Evolutionary conservation across 345 rosid genomes (phyloP), one percentile per base, ranked within the genome.

Genomic region (Geranium rotundifolium): DNA sequence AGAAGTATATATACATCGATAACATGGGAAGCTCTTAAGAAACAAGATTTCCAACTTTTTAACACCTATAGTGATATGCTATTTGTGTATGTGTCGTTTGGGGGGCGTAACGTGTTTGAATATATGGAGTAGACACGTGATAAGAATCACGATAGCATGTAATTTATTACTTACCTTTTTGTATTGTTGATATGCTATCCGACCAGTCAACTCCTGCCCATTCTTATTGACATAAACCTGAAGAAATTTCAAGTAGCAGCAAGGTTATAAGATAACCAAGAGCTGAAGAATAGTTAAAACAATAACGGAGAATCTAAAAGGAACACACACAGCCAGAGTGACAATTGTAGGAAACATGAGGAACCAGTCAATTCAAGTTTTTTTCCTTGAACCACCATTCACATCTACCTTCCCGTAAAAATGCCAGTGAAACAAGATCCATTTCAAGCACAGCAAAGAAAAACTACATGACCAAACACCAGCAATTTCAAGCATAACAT

Each of bases 131-230:
- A 31, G 37, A 31, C 37, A 31, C 37, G 7, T 31, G 37, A 31
- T 2, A 50, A 57, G 59, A 55, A 39, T 39, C 46, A 60, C 29
- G 16, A 58, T 7, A 14, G 56, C 54, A 2, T 65, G 19, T 29
- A 14, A 71, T 63, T 75, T 63, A 87, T 29, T 13, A 71, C 65
- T 75, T 63, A 87, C 98, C 95, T 82, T 93, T 80, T 72, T 77
- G 77, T 82, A 90, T 58, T 74, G 76, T 73, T 86, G 85, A 73
- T 90, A 90, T 37, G 97, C 99, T 57, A 72, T 68, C 69, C 64
- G 84, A 60, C 99, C 99, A 0, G 96, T 65, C 69, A 88, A 67
- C 80, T 93, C 99, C 71, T 86, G 87, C 58, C 97, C 95, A 60
- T 34, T 77, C 73, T 69, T 76, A 46, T 91, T 71, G 39, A 87